Evolutionary conservation across 2,329 filamentous ascomycete species (phyloP), one percentile per base, ranked within the genome.

Genomic region (Mycosphaerella sp.): DNA sequence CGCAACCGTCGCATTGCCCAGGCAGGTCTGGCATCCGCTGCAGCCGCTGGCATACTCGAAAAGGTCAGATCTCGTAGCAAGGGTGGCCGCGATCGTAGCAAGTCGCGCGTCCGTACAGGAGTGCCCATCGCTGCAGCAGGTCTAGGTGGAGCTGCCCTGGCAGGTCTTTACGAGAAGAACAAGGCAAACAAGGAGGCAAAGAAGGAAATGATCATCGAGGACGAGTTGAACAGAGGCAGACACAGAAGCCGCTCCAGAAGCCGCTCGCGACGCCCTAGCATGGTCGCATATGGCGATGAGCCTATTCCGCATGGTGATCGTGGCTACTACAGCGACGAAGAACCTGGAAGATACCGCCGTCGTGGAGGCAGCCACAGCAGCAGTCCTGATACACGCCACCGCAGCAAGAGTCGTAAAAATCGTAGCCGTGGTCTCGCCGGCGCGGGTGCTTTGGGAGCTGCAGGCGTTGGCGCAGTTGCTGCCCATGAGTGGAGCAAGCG

Each of bases 271-370:
- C 73, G 74, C 60, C 72, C 69, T 52, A 62, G 63, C 64, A 68
- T 84, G 67, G 81, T 84, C 69, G 80, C 82, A 65, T 84, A 85
- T 66, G 81, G 81, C 57, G 74, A 77, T 63, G 77, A 80, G 62
- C 81, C 80, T 6, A 79, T 84, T 49, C 75, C 79, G 59, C 76
- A 78, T 60, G 79, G 79, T 53, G 71, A 70, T 46, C 70, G 74
- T 54, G 64, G 63, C 46, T 64, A 66, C 53, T 63, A 66, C 57
- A 65, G 61, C 54, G 69, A 71, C 44, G 68, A 70, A 44, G 69
- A 70, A 58, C 70, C 70, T 27, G 70, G 68, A 39, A 66, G 67
- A 42, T 67, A 71, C 51, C 66, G 70, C 42, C 66, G 75, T 63
- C 54, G 70, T 59, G 68, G 69, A 10, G 73, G 73, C 13, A 61